These are phyloP conservation scores for Alternaria ventricosa DNA, from an alignment of 2,329 filamentous ascomycete genomes.

Conservation along the genomic window DNA sequence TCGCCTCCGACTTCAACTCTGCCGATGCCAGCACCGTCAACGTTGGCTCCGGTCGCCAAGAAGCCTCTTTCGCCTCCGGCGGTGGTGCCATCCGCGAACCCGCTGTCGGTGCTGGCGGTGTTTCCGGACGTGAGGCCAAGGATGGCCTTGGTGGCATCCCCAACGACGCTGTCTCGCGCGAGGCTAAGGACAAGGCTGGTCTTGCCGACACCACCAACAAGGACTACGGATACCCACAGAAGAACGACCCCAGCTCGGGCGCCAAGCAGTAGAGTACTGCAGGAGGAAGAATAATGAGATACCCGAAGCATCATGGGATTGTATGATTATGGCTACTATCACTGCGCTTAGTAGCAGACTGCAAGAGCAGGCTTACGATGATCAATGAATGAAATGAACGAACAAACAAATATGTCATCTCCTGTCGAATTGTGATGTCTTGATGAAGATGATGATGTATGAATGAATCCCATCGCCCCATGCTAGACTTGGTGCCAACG, in stretches of 20 bases:
- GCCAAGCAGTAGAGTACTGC: slow-evolving; percentile 24
- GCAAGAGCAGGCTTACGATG: slow-evolving; percentile 17
- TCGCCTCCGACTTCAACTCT: slow-evolving; percentile 80
- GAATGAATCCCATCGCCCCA: neutral
- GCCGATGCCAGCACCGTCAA: slow-evolving; percentile 72
- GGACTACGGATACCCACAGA: slow-evolving; percentile 52
- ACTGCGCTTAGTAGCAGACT: slow-evolving; percentile 20
- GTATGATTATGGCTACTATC: slow-evolving; percentile 7
- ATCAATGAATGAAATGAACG: slow-evolving; percentile 11
- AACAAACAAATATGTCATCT: slow-evolving; percentile 5
- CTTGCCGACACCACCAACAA: slow-evolving; percentile 51
- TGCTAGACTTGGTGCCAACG: neutral
- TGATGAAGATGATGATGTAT: neutral
- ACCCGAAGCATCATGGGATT: slow-evolving; percentile 7
- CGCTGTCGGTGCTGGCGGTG: slow-evolving; percentile 60
- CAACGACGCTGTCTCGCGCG: slow-evolving; percentile 64
- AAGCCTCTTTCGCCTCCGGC: slow-evolving; percentile 55
- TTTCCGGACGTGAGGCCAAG: slow-evolving; percentile 67
- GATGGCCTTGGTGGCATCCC: slow-evolving; percentile 64
- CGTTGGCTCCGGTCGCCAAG: slow-evolving; percentile 67
- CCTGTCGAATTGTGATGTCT: neutral
- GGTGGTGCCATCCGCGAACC: slow-evolving; percentile 54
- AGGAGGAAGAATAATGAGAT: neutral
- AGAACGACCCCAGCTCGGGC: slow-evolving; percentile 48
- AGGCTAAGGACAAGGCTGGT: slow-evolving; percentile 51